Conservation (phyloP, 805 yeast genomes). For the Diddensiella caesifluorescens region DNA sequence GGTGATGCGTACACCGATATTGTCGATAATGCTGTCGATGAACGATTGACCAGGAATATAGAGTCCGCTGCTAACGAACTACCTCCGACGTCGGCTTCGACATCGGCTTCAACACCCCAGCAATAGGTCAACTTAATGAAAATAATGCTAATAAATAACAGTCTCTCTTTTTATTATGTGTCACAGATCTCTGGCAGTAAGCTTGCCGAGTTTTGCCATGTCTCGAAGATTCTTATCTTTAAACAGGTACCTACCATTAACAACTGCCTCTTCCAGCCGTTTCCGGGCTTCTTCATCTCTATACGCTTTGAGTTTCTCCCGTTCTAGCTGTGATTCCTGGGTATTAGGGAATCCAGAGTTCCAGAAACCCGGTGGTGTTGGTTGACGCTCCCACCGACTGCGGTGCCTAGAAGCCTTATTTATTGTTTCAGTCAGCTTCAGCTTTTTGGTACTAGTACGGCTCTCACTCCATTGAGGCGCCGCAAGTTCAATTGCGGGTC, state of each 20-base stretch:
- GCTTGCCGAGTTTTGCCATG: background rate
- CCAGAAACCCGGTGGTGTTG: slow-evolving; percentile 56
- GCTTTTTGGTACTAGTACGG: slow-evolving; percentile 3
- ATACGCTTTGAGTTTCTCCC: slow-evolving; percentile 30
- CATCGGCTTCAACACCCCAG: background rate
- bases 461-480: slow-evolving; percentile 32
- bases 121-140: background rate
- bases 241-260: slow-evolving; percentile 43
- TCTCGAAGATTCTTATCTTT: slow-evolving; percentile 26
- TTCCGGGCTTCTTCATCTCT: slow-evolving; percentile 38
- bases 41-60: too few relatives aligned
- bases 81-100: background rate
- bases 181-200: background rate
- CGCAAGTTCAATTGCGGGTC: slow-evolving; percentile 23
- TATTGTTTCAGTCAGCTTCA: slow-evolving; percentile 8
- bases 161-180: background rate
- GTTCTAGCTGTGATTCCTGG: slow-evolving; percentile 43
- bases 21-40: background rate
- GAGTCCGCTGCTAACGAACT: too few relatives aligned
- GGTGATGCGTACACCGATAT: slow-evolving; percentile 1
- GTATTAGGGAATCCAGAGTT: slow-evolving; percentile 55
- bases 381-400: slow-evolving; percentile 34
- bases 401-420: slow-evolving; percentile 23
- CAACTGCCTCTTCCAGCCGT: slow-evolving; percentile 41
- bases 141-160: background rate